Base-by-base conservation (phyloP, 2,329 filamentous ascomycete genomes). In the Dendryphion nanum region DNA sequence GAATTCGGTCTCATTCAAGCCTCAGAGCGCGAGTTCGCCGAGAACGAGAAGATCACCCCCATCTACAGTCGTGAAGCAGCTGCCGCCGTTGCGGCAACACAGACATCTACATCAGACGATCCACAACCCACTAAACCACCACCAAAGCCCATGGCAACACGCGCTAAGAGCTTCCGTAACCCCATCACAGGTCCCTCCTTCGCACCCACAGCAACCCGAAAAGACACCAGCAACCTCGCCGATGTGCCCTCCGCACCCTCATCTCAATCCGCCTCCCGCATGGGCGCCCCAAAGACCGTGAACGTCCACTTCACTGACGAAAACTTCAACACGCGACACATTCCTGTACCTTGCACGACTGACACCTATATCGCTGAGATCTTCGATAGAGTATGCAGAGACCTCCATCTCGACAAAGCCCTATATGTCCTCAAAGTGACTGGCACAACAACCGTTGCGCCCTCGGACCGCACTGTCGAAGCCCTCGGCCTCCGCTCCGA, bases 331-430 rank as follows among this genome's bases (percentile, higher is more conserved):
- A 69, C 69, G 0, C 83, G 85, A 55, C 81, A 82, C 69, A 77
- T 88, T 17, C 83, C 82, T 2, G 70, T 90, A 14, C 81, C 86
- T 45, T 86, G 88, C 31, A 90, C 85, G 0, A 89, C 85, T 0
- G 86, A 91, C 50, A 91, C 83, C 19, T 93, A 90, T 60, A 79
- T 93, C 30, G 86, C 85, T 30, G 86, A 93, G 61, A 81, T 93
- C 18, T 80, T 91, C 35, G 86, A 91, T 56, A 75, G 82, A 48
- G 83, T 87, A 2, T 93, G 87, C 61, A 79, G 82, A 29, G 87
- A 86, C 64, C 76, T 89, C 30, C 81, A 86, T 41, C 72, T 93
- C 0, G 88, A 93, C 61, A 89, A 89, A 69, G 84, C 77, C 14
- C 80, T 83, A 40, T 86, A 89, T 59, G 83, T 91, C 4, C 76